Conservation (phyloP, 1,139 yeast species). For the Pichia terricola region DNA sequence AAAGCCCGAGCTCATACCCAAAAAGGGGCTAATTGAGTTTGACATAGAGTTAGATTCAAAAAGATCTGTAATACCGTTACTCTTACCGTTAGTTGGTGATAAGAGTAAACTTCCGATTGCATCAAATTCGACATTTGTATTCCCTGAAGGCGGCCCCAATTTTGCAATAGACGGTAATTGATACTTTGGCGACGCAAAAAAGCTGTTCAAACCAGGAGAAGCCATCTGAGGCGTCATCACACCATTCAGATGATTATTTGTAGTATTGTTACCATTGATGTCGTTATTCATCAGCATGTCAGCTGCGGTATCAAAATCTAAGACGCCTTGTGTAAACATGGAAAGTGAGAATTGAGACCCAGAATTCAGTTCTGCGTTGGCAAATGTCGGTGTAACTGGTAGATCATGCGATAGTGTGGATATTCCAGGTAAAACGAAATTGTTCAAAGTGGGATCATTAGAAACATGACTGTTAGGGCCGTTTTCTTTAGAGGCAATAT, state of each 20-base stretch:
- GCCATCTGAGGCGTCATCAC: not conserved
- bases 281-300: conserved; percentile 6
- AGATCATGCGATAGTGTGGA: not conserved
- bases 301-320: conserved; percentile 10
- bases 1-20: too few species aligned
- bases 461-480: too few species aligned
- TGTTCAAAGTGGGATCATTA: too few species aligned
- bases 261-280: too few species aligned
- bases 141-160: too few species aligned
- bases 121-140: conserved; percentile 6
- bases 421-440: not conserved
- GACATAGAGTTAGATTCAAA: too few species aligned
- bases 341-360: too few species aligned
- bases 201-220: not conserved
- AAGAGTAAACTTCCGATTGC: conserved; percentile 9
- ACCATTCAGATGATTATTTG: too few species aligned
- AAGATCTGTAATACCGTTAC: too few species aligned
- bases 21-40: too few species aligned
- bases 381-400: conserved; percentile 5
- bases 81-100: not conserved
- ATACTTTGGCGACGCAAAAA: not conserved
- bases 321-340: not conserved
- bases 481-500: too few species aligned
- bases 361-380: not conserved
- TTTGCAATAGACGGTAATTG: not conserved